phyloP scores from a whole-genome alignment of 306 rosid genomes.

The Corylus americana region DNA sequence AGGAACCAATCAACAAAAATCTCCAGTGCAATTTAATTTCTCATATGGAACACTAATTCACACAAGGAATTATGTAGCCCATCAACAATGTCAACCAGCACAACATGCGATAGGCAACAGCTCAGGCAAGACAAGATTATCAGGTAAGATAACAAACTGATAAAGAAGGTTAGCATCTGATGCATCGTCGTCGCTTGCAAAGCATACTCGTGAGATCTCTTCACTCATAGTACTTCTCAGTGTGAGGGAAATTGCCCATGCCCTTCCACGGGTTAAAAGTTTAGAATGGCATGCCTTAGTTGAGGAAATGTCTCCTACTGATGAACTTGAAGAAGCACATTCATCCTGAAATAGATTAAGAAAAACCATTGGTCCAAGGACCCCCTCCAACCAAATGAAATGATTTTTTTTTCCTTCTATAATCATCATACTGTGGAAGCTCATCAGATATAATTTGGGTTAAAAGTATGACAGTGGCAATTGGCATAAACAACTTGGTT shows the following conservation, averaged over 20 bases:
- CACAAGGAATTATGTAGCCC: neutral
- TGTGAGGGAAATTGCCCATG: conserved; percentile 86
- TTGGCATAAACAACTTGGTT: neutral
- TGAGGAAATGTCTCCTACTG: conserved; percentile 47
- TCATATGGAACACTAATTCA: neutral
- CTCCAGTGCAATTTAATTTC: neutral
- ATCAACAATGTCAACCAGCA: conserved; percentile 4
- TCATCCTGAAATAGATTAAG: conserved; percentile 52
- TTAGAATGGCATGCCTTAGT: conserved; percentile 27
- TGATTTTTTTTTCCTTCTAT: conserved; percentile 7
- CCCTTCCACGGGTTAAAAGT: conserved; percentile 68
- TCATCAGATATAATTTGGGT: conserved; percentile 4
- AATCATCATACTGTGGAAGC: conserved; percentile 7
- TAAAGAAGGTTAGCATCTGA: conserved; percentile 57
- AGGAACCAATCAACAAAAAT: neutral
- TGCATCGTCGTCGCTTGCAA: conserved; percentile 43
- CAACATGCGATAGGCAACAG: neutral
- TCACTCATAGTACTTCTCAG: conserved; percentile 62
- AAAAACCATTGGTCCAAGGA: conserved; percentile 24
- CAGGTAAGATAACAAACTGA: conserved; percentile 51
- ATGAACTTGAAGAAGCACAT: conserved; percentile 43
- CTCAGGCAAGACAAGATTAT: conserved; percentile 10
- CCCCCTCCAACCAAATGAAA: conserved; percentile 28
- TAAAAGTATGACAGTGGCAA: neutral
- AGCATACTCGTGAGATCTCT: conserved; percentile 59